Evolutionary conservation across 768 basidiomycete species (phyloP).

Genomic region (Mrakia blollopis): DNA sequence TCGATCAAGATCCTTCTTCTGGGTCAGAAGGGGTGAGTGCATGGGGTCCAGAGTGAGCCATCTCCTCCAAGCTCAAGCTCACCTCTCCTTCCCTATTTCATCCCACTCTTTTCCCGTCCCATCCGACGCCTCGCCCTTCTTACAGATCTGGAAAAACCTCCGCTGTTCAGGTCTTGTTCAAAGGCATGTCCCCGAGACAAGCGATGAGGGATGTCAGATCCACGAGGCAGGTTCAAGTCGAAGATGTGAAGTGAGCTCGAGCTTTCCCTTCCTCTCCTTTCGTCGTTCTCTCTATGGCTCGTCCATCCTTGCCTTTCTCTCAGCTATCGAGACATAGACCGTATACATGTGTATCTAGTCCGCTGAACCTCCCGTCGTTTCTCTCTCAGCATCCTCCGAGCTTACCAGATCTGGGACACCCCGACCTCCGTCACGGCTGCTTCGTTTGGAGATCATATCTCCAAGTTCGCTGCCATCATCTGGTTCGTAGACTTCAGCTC

Average conservation of each 20-base stretch:
- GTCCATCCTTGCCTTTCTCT: neutral
- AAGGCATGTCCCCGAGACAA: neutral
- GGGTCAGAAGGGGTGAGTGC: slow-evolving; percentile 1
- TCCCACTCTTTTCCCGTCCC: neutral
- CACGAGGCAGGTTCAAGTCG: neutral
- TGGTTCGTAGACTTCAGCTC: slow-evolving; percentile 17
- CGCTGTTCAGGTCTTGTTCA: neutral
- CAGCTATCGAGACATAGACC: too few species aligned
- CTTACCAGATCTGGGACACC: slow-evolving; percentile 14
- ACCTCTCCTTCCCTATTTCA: neutral
- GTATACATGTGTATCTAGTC: too few species aligned
- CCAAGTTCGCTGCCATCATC: slow-evolving; percentile 1
- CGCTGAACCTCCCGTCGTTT: neutral
- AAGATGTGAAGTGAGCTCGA: slow-evolving; percentile 11
- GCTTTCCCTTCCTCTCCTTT: neutral
- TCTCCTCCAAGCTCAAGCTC: neutral
- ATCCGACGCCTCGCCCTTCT: neutral
- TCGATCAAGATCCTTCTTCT: slow-evolving; percentile 1
- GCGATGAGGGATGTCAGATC: slow-evolving; percentile 12
- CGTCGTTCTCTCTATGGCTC: too few species aligned
- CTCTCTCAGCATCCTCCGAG: slow-evolving; percentile 6
- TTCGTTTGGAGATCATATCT: neutral
- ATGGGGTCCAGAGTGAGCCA: neutral
- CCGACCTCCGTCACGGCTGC: slow-evolving; percentile 1
- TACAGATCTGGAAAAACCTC: neutral